phyloP scores from a whole-genome alignment of 805 yeast species.

The Metschnikowia kunwiensis region DNA sequence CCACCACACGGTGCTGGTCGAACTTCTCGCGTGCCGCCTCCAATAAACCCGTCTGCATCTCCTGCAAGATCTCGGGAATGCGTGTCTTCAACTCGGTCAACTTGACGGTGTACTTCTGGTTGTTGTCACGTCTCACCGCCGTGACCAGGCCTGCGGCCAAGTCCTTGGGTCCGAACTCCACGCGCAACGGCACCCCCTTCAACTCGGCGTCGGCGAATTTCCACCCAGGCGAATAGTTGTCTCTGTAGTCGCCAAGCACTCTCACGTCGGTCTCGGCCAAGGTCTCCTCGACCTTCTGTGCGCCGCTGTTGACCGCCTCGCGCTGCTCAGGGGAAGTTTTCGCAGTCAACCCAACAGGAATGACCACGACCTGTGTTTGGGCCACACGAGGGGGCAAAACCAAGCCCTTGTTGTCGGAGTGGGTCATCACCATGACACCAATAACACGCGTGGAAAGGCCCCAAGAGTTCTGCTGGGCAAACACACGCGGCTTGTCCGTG shows the following conservation, averaged over 20 bases:
- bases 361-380: slow-evolving; percentile 83
- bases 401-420: slow-evolving; percentile 96
- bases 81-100: slow-evolving; percentile 61
- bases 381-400: slow-evolving; percentile 98
- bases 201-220: slow-evolving; percentile 96
- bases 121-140: slow-evolving; percentile 91
- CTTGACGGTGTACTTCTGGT: slow-evolving; percentile 66
- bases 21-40: slow-evolving; percentile 75
- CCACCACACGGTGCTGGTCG: slow-evolving; percentile 79
- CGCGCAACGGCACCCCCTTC: slow-evolving; percentile 90
- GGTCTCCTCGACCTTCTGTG: slow-evolving; percentile 62
- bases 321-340: slow-evolving; percentile 79
- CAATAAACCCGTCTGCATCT: slow-evolving; percentile 74
- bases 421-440: slow-evolving; percentile 99
- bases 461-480: slow-evolving; percentile 98
- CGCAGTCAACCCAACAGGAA: slow-evolving; percentile 92
- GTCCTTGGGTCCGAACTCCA: slow-evolving; percentile 97
- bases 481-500: slow-evolving; percentile 76
- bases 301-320: slow-evolving; percentile 64
- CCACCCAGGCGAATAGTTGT: slow-evolving; percentile 97
- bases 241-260: slow-evolving; percentile 83
- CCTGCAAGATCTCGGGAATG: slow-evolving; percentile 75
- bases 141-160: slow-evolving; percentile 72
- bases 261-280: slow-evolving; percentile 65
- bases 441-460: slow-evolving; percentile 97